These are phyloP conservation scores for Lipomyces lipofer DNA, from an alignment of 805 yeast genomes.

Conservation along the genomic window DNA sequence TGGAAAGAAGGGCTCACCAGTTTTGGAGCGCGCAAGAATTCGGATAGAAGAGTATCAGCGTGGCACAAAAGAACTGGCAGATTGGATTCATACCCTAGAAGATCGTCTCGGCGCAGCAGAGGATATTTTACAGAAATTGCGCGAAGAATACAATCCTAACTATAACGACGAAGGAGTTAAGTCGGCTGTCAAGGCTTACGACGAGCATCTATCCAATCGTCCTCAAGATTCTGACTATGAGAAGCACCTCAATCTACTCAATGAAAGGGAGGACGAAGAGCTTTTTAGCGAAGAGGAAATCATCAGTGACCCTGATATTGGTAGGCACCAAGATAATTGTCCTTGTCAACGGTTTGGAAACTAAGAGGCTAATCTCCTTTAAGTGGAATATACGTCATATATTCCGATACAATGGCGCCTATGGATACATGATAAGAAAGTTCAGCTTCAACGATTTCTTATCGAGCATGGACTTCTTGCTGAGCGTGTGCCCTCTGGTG, in stretches of 20 bases:
- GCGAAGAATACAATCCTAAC: conserved; percentile 70
- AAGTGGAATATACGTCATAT: conserved; percentile 17
- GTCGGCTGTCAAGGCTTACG: conserved; percentile 54
- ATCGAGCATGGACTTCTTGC: conserved; percentile 24
- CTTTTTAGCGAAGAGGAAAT: conserved; percentile 14
- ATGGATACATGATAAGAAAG: conserved; percentile 21
- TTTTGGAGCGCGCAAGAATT: conserved; percentile 13
- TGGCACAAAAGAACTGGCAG: conserved; percentile 10
- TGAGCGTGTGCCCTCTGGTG: conserved; percentile 12
- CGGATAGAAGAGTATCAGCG: conserved; percentile 24
- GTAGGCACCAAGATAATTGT: conserved; percentile 2
- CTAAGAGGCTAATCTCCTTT: not conserved
- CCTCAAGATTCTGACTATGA: conserved; percentile 1
- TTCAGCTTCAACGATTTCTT: conserved; percentile 9
- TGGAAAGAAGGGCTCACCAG: conserved; percentile 14
- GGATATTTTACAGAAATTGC: conserved; percentile 50
- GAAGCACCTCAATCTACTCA: not conserved
- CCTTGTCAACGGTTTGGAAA: not conserved
- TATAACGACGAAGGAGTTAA: conserved; percentile 88
- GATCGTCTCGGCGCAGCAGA: conserved; percentile 27
- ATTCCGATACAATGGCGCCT: conserved; percentile 18
- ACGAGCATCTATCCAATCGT: conserved; percentile 26
- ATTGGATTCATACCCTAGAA: conserved; percentile 17
- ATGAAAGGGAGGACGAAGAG: conserved; percentile 16
- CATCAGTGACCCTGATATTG: conserved; percentile 13